These are phyloP conservation scores for Lentithecium fluviatile DNA, from an alignment of 495 filamentous ascomycete genomes.

Conservation along the genomic window DNA sequence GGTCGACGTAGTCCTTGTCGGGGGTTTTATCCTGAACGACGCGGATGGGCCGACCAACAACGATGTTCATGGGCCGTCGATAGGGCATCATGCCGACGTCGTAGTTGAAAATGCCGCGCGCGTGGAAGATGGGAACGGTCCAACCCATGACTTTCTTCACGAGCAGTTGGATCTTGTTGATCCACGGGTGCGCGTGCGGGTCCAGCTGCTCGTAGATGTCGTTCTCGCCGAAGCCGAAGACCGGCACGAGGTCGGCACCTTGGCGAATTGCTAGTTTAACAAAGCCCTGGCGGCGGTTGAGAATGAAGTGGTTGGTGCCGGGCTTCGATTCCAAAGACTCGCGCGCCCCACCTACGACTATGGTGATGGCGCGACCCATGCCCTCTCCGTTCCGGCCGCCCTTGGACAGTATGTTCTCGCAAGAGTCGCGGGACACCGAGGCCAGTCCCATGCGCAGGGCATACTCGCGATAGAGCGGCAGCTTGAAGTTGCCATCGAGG, in stretches of 20 bases:
- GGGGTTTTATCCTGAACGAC: constrained; percentile 62
- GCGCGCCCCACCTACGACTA: constrained; percentile 88
- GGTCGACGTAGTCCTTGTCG: constrained; percentile 72
- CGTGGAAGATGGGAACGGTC: constrained; percentile 87
- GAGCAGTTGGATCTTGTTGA: constrained; percentile 75
- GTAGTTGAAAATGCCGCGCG: constrained; percentile 92
- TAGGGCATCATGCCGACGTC: constrained; percentile 96
- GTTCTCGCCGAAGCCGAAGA: constrained; percentile 91
- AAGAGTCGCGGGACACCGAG: constrained; percentile 86
- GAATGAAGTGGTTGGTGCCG: constrained; percentile 66
- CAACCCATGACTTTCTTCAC: constrained; percentile 87
- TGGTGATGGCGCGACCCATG: constrained; percentile 95
- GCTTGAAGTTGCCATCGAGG: constrained; percentile 88
- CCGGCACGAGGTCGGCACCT: constrained; percentile 87
- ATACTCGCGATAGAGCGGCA: constrained; percentile 93
- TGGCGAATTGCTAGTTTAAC: constrained; percentile 88
- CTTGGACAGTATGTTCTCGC: constrained; percentile 76
- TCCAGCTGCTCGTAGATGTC: constrained; percentile 88
- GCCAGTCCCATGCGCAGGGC: constrained; percentile 79
- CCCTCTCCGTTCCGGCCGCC: constrained; percentile 78
- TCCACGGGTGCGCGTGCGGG: constrained; percentile 64
- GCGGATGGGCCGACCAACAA: constrained; percentile 77
- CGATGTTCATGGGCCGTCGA: constrained; percentile 78
- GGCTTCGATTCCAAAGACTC: constrained; percentile 88
- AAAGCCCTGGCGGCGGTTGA: constrained; percentile 85